A percentile compares a stretch with the other conserved stretches of the same genome.
These are phyloP conservation scores for Volvox carteri DNA, from an alignment of 163 green algal species.

Conservation along the genomic window DNA sequence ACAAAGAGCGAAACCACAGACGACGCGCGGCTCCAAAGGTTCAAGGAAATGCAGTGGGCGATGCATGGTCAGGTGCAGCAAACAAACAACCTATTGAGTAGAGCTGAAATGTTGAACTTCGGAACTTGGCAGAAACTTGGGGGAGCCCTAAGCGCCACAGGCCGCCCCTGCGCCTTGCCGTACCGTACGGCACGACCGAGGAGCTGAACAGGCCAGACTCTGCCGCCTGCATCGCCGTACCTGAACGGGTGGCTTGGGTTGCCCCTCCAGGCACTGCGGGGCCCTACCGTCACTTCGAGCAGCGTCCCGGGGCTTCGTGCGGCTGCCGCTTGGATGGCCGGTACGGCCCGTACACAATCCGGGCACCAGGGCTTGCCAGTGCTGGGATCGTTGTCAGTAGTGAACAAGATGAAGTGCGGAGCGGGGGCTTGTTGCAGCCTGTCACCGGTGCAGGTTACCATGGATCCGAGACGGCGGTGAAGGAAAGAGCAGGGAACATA, in stretches of 20 bases:
- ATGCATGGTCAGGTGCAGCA: too few relatives aligned
- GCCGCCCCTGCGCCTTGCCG: too few relatives aligned
- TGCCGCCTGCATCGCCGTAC: too few relatives aligned
- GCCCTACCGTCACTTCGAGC: constrained; percentile 58
- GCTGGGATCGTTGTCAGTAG: constrained; percentile 39
- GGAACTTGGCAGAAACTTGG: too few relatives aligned
- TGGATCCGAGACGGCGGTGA: neutral
- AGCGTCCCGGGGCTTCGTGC: neutral
- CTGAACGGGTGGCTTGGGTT: constrained; percentile 59
- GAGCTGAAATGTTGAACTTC: too few relatives aligned
- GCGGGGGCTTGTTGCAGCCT: constrained; percentile 57
- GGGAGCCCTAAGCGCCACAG: too few relatives aligned
- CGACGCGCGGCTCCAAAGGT: too few relatives aligned
- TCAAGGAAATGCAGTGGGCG: too few relatives aligned
- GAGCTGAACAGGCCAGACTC: too few relatives aligned
- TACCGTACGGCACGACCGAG: too few relatives aligned
- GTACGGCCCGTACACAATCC: constrained; percentile 51
- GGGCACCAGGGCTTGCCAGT: constrained; percentile 58
- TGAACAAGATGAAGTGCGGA: constrained; percentile 73
- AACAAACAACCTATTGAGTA: too few relatives aligned
- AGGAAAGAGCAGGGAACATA: neutral
- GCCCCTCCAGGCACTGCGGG: constrained; percentile 56
- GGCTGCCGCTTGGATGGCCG: constrained; percentile 6
- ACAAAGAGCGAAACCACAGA: too few relatives aligned
- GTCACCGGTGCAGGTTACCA: neutral